Conservation (phyloP, 129 eudicot genomes). For the Pittosporum tobira region DNA sequence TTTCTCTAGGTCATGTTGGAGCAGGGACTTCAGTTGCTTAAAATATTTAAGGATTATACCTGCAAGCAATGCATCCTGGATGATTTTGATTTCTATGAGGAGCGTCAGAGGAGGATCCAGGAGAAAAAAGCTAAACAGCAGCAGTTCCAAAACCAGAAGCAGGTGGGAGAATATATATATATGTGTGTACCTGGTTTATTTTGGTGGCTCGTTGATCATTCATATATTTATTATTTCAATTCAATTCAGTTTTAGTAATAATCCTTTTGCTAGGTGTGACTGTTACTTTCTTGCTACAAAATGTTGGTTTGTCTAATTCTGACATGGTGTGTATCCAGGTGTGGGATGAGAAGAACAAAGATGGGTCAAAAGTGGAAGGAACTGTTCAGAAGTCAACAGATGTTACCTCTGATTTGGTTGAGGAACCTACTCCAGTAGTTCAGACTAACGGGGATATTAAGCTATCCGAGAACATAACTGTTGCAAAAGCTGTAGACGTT, state of each 20-base stretch:
- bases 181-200: not conserved
- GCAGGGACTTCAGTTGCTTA: constrained; percentile 61
- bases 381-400: constrained; percentile 27
- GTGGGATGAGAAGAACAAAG: constrained; percentile 55
- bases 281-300: not conserved
- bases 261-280: not conserved
- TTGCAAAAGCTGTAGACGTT: constrained; percentile 5
- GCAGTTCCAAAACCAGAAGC: constrained; percentile 53
- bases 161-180: not conserved
- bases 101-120: constrained; percentile 56
- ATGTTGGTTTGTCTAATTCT: not conserved
- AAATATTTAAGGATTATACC: constrained; percentile 56
- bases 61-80: constrained; percentile 68
- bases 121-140: constrained; percentile 71
- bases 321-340: constrained; percentile 1
- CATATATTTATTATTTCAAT: not conserved
- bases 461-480: not conserved
- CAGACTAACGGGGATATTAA: constrained; percentile 26
- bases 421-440: constrained; percentile 20
- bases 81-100: constrained; percentile 82
- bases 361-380: constrained; percentile 24
- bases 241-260: not conserved
- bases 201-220: not conserved
- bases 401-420: constrained; percentile 16
- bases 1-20: constrained; percentile 56